Evolutionary conservation across 1,284 basidiomycete genomes (phyloP).

Genomic region (Melampsora abietis-canadensis): DNA sequence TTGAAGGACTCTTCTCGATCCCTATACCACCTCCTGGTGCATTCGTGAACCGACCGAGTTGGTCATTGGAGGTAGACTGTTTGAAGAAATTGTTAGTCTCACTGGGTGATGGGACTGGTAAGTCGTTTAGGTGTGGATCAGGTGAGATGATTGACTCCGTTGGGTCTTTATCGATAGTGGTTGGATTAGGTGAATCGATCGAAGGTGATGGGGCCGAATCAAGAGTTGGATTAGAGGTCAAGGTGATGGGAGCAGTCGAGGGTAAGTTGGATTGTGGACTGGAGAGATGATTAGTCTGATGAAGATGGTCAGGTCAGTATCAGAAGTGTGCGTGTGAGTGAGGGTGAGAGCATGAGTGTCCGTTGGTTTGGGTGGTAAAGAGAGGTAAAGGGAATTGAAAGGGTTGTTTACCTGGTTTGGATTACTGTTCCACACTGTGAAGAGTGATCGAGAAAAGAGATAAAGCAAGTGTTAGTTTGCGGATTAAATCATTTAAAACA

Average conservation of each 20-base stretch:
- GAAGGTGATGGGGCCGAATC: background rate
- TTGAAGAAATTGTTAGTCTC: conserved; percentile 32
- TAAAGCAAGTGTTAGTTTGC: background rate
- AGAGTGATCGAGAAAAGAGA: background rate
- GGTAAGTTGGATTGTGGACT: background rate
- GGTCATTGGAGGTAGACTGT: background rate
- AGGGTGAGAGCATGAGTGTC: no score
- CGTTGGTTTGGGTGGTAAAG: no score
- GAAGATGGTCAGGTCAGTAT: background rate
- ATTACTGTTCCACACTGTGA: background rate
- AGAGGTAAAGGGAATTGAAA: no score
- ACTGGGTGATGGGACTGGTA: conserved; percentile 25
- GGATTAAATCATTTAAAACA: background rate
- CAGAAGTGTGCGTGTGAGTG: no score
- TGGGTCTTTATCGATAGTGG: background rate
- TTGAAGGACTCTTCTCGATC: background rate
- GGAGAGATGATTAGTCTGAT: conserved; percentile 2
- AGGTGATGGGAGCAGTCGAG: background rate
- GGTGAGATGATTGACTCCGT: background rate
- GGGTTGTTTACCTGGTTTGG: background rate
- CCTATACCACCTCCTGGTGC: background rate
- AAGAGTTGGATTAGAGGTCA: background rate
- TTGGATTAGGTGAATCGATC: background rate
- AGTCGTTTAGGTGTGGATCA: conserved; percentile 1
- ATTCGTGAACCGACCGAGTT: conserved; percentile 21